A percentile compares a stretch with the other conserved stretches of the same genome.
Evolutionary conservation across 371 early-diverging fungal genomes (phyloP).

Genomic region (Dichotomocladium elegans): DNA sequence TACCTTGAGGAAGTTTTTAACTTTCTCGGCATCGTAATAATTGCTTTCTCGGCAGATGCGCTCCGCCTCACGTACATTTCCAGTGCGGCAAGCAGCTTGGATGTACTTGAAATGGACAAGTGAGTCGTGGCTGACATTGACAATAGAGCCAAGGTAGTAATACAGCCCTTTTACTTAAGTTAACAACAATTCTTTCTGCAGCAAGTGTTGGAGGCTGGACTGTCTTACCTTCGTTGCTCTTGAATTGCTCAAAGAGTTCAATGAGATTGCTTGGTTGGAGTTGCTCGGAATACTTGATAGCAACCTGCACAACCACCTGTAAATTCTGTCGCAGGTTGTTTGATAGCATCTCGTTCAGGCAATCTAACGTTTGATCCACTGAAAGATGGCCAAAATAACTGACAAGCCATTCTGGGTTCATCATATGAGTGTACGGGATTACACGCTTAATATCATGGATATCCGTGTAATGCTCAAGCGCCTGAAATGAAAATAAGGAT

Average conservation of each 20-base stretch:
- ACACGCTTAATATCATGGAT: conserved; percentile 94
- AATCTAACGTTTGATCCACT: conserved; percentile 91
- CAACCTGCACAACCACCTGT: conserved; percentile 91
- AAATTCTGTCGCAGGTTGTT: conserved; percentile 91
- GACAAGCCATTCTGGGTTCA: conserved; percentile 86
- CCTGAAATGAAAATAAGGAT: conserved; percentile 47
- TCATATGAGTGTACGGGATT: conserved; percentile 84
- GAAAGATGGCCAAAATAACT: conserved; percentile 92
- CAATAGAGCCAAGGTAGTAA: conserved; percentile 92
- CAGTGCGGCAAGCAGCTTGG: conserved; percentile 90
- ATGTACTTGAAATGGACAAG: conserved; percentile 98
- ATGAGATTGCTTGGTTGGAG: conserved; percentile 86
- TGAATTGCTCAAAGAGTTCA: conserved; percentile 86
- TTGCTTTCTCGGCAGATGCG: conserved; percentile 95
- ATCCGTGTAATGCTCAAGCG: conserved; percentile 96
- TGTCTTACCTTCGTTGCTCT: conserved; percentile 88
- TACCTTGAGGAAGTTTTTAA: conserved; percentile 94
- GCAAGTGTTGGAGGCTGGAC: no score
- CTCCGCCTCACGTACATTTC: conserved; percentile 96
- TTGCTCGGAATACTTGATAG: conserved; percentile 94
- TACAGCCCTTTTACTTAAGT: conserved; percentile 54
- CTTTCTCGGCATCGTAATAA: conserved; percentile 94
- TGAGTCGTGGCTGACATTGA: conserved; percentile 91
- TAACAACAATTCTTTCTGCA: no score
- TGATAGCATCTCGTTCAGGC: conserved; percentile 85